A percentile compares a stretch with the other conserved stretches of the same genome.
Conservation (phyloP, 805 yeast genomes). For the Spathaspora girioi region DNA sequence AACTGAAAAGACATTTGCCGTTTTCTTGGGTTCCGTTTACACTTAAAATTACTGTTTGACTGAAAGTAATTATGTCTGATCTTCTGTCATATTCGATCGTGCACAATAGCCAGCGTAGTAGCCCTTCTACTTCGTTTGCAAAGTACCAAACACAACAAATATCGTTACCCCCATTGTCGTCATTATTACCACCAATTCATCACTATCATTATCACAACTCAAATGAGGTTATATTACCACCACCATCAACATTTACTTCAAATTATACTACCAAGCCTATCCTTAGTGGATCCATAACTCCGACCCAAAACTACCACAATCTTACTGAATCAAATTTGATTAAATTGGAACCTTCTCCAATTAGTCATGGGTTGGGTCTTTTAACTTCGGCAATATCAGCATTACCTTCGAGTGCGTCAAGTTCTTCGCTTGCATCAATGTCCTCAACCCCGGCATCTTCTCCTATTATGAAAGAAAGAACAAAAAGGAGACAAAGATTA, state of each 20-base stretch:
- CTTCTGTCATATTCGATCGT: constrained; percentile 38
- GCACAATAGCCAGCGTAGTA: constrained; percentile 14
- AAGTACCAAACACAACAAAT: background rate
- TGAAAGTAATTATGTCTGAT: constrained; percentile 15
- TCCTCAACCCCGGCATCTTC: constrained; percentile 4
- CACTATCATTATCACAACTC: constrained; percentile 1
- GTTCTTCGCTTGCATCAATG: constrained; percentile 6
- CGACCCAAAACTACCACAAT: background rate
- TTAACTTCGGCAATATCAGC: constrained; percentile 1
- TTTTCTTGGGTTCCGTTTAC: background rate
- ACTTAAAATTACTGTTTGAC: background rate
- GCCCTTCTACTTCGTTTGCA: background rate
- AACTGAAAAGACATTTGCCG: background rate
- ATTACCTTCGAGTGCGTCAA: constrained; percentile 5
- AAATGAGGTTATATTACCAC: constrained; percentile 4
- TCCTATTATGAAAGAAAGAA: background rate
- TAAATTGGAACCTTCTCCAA: background rate
- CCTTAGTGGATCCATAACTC: background rate
- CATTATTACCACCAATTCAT: constrained; percentile 1
- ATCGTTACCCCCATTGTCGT: constrained; percentile 1
- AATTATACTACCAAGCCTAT: constrained; percentile 3
- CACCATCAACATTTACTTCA: constrained; percentile 2
- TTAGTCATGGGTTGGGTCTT: constrained; percentile 6
- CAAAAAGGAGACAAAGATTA: constrained; percentile 54
- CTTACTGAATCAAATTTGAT: constrained; percentile 9